Percentiles rank a stretch among this genome's conserved stretches.
phyloP scores from a whole-genome alignment of 1,284 basidiomycete species.

The Ceratobasidium sp. region DNA sequence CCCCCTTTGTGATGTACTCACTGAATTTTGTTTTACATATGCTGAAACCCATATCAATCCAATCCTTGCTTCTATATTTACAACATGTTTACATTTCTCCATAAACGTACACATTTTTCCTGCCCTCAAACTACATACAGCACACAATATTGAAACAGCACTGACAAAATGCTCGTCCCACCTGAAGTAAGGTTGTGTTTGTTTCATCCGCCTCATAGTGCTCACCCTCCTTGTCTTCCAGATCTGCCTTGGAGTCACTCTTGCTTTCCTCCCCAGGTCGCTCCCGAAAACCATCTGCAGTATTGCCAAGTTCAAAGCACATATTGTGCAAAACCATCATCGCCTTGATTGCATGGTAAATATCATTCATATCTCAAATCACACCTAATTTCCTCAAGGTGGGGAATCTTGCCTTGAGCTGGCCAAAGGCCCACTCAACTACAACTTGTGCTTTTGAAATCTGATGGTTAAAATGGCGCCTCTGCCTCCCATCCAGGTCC shows the following conservation, averaged over 20 bases:
- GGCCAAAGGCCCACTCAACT: conserved; percentile 19
- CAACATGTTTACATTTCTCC: background rate
- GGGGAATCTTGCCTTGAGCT: background rate
- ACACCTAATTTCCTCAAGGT: conserved; percentile 5
- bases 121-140: background rate
- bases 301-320: background rate
- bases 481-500: background rate
- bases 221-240: background rate
- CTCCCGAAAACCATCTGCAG: background rate
- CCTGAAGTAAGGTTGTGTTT: background rate
- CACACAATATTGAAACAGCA: conserved; percentile 12
- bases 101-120: background rate
- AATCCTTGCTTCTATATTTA: background rate
- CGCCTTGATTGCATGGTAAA: conserved; percentile 30
- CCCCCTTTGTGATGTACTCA: background rate
- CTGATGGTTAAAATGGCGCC: background rate
- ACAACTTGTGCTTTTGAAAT: background rate
- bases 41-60: background rate
- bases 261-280: background rate
- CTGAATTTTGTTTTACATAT: background rate
- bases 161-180: conserved; percentile 1
- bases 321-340: conserved; percentile 29
- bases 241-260: background rate
- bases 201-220: background rate
- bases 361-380: background rate